Base-by-base conservation (phyloP, 2,329 filamentous ascomycete species). In the Aspergillus eucalypticola region DNA sequence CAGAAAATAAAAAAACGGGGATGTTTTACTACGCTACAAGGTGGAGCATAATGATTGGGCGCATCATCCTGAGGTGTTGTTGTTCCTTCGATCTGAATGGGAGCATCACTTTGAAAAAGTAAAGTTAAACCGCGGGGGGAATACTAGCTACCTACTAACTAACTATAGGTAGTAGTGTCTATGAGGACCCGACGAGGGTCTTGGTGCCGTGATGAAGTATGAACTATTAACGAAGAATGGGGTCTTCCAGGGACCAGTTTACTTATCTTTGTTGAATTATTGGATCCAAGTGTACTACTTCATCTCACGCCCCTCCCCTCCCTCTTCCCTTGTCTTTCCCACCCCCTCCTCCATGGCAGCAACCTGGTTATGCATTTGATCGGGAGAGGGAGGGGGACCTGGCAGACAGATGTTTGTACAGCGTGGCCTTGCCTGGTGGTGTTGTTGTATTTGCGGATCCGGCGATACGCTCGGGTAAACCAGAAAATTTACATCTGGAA, bases 391-490 rank as follows among this genome's bases (percentile, higher is more conserved):
- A 15, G 39, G 39, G 10, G 39, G 19, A 44, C 51, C 50, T 21
- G 32, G 51, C 52, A 29, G 53, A n/a, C 21, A 23, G 25, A 35
- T 46, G 53, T 46, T 46, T 55, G 53, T 46, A 55, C 53, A 55
- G 53, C 53, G 53, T 55, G 53, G 53, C 52, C 39, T 21, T n/a
- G 41, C 23, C 23, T 29, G 23, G 41, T 21, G 32, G 41, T 21
- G 32, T 25, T 41, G 51, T 13, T 54, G 39, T 23, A 15, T n/a
- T 19, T 42, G 39, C 46, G 46, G 46, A 50, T 50, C 46, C 27
- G 32, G 53, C 53, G 53, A 55, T 55, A 55, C 53, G 53, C 53
- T 55, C 53, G 53, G 53, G 25, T 55, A 55, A 27, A 15, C n/a
- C 17, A 42, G 23, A 54, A 54, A 54, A 13, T 5, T 35, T 11